Conservation (phyloP, 176 grass and related monocot genomes). For the Carex kokanica region DNA sequence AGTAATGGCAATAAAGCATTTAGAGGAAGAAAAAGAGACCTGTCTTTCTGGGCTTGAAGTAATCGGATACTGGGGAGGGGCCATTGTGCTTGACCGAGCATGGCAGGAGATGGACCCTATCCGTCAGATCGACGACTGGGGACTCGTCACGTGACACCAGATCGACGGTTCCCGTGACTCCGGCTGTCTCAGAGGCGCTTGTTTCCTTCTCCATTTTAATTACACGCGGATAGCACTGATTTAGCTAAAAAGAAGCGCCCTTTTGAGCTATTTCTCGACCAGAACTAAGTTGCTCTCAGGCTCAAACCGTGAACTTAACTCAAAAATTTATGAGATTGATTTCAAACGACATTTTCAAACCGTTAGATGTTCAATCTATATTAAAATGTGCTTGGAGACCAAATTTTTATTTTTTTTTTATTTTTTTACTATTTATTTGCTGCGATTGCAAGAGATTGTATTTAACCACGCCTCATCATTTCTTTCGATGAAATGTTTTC, state of each 20-base stretch:
- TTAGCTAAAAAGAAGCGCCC: not conserved
- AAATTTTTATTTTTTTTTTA: no score
- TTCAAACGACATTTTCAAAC: no score
- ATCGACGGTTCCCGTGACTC: constrained; percentile 42
- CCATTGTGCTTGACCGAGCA: constrained; percentile 71
- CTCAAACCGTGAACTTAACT: no score
- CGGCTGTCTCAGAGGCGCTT: constrained; percentile 19
- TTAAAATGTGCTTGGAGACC: no score
- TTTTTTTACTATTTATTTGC: no score
- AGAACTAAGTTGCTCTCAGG: no score
- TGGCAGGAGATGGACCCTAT: constrained; percentile 64
- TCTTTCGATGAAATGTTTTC: not conserved
- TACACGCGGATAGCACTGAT: not conserved
- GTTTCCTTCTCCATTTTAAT: not conserved
- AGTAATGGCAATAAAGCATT: not conserved
- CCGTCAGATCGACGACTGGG: constrained; percentile 34
- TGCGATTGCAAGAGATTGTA: not conserved
- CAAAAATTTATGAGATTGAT: no score
- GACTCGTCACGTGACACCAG: constrained; percentile 27
- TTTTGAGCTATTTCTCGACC: not conserved
- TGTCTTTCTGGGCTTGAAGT: constrained; percentile 83
- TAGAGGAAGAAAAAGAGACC: constrained; percentile 36
- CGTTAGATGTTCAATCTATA: no score
- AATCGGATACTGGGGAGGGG: constrained; percentile 55
- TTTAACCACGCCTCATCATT: not conserved